Evolutionary conservation across 768 basidiomycete species (phyloP).

Genomic region (Pulveroboletus ravenelii): DNA sequence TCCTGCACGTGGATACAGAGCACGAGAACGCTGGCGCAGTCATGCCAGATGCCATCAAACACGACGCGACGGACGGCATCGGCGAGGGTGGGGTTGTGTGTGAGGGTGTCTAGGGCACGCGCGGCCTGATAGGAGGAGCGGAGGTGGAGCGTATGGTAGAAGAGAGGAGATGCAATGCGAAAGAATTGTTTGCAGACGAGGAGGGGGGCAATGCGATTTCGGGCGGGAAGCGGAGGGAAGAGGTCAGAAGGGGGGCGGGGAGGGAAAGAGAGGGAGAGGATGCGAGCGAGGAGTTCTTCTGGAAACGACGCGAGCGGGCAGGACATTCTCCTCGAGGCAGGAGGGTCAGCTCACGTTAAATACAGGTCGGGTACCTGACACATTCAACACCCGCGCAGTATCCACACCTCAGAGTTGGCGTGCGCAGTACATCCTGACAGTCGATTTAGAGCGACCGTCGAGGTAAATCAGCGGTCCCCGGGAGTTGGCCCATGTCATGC

Average conservation of each 20-base stretch:
- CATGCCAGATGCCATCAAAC: slow-evolving; percentile 38
- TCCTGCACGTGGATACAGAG: slow-evolving; percentile 31
- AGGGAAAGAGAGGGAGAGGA: slow-evolving; percentile 33
- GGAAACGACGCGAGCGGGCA: slow-evolving; percentile 31
- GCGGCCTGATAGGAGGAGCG: slow-evolving; percentile 36
- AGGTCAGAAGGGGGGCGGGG: slow-evolving; percentile 24
- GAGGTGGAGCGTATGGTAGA: slow-evolving; percentile 51
- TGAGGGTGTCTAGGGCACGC: slow-evolving; percentile 36
- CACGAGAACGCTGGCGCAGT: slow-evolving; percentile 37
- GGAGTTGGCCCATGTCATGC: too few relatives aligned
- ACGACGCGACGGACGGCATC: slow-evolving; percentile 39
- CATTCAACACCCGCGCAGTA: too few relatives aligned
- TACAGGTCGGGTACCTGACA: background rate
- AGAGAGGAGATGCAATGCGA: slow-evolving; percentile 53
- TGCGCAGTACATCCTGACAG: too few relatives aligned
- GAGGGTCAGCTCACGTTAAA: slow-evolving; percentile 5
- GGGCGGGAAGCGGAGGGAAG: slow-evolving; percentile 8
- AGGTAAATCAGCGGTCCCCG: too few relatives aligned
- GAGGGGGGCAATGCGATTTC: slow-evolving; percentile 38
- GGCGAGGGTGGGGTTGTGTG: slow-evolving; percentile 35
- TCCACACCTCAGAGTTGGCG: too few relatives aligned
- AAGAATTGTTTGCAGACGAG: slow-evolving; percentile 49
- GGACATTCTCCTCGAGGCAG: slow-evolving; percentile 3
- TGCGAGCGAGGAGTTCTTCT: slow-evolving; percentile 45
- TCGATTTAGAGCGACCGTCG: too few relatives aligned